Evolutionary conservation across 2,329 filamentous ascomycete genomes (phyloP).

Genomic region (Blumeria hordei): DNA sequence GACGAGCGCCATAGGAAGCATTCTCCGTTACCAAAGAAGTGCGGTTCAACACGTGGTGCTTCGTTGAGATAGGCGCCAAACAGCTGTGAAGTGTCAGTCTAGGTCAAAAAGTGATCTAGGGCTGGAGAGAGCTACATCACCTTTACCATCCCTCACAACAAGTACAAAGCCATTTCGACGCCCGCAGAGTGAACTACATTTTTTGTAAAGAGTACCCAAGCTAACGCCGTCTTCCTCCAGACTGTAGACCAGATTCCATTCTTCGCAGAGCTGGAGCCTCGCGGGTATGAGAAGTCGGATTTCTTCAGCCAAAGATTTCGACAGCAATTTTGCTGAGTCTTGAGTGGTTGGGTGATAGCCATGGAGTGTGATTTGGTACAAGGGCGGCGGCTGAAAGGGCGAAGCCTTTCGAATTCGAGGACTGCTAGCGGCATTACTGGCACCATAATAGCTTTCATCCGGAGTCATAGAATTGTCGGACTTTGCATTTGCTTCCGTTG

Average conservation of each 20-base stretch:
- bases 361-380: slow-evolving; percentile 52
- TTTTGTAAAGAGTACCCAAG: slow-evolving; percentile 63
- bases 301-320: slow-evolving; percentile 60
- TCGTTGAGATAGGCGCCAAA: slow-evolving; percentile 94
- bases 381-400: slow-evolving; percentile 68
- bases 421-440: slow-evolving; percentile 11
- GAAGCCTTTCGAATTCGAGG: slow-evolving; percentile 32
- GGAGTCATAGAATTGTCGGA: slow-evolving; percentile 5
- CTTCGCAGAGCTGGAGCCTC: slow-evolving; percentile 62
- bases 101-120: background rate
- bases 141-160: slow-evolving; percentile 55
- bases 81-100: slow-evolving; percentile 21
- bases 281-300: slow-evolving; percentile 75
- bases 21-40: slow-evolving; percentile 90
- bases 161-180: slow-evolving; percentile 71
- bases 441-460: slow-evolving; percentile 6
- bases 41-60: slow-evolving; percentile 50
- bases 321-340: slow-evolving; percentile 39
- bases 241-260: slow-evolving; percentile 72
- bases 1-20: slow-evolving; percentile 78
- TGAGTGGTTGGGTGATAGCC: slow-evolving; percentile 40
- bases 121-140: slow-evolving; percentile 31
- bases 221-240: slow-evolving; percentile 82
- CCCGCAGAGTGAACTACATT: slow-evolving; percentile 41
- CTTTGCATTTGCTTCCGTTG: slow-evolving; percentile 20